phyloP scores from a whole-genome alignment of 331 rosid species.

The Acacia concinna region DNA sequence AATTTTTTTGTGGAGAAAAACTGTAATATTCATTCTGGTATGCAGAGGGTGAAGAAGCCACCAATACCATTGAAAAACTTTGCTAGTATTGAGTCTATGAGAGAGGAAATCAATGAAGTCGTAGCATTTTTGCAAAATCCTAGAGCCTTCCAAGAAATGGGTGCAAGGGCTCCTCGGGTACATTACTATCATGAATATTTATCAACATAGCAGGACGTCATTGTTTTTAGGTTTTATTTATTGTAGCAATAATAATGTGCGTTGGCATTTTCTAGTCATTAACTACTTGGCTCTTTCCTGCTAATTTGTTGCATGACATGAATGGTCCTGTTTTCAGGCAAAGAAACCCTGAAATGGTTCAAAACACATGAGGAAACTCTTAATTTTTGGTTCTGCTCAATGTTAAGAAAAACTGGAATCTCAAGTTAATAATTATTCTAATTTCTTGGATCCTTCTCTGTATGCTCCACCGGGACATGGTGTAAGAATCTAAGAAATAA shows the following conservation, averaged over 20 bases:
- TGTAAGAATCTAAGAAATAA: background rate
- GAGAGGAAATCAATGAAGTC: constrained; percentile 95
- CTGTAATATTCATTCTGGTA: constrained; percentile 39
- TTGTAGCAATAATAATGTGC: constrained; percentile 14
- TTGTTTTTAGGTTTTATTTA: background rate
- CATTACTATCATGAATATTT: constrained; percentile 33
- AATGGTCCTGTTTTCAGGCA: constrained; percentile 5
- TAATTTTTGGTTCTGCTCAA: constrained; percentile 21
- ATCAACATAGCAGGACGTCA: background rate
- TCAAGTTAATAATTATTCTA: background rate
- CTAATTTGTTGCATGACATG: constrained; percentile 14
- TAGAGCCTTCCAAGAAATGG: constrained; percentile 93
- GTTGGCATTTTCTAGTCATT: constrained; percentile 7
- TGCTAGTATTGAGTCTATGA: constrained; percentile 90
- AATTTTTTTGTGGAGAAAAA: constrained; percentile 24
- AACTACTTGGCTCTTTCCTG: constrained; percentile 19
- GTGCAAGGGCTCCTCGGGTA: constrained; percentile 98
- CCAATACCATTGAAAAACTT: constrained; percentile 87
- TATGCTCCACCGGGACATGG: background rate
- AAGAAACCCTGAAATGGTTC: constrained; percentile 25
- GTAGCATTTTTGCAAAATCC: constrained; percentile 94
- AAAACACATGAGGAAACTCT: background rate
- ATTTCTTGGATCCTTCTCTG: constrained; percentile 12
- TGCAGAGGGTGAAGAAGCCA: constrained; percentile 97
- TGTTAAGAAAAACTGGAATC: constrained; percentile 20